Evolutionary conservation across 768 basidiomycete species (phyloP).

Genomic region (Phylloporus rhodoxanthus): DNA sequence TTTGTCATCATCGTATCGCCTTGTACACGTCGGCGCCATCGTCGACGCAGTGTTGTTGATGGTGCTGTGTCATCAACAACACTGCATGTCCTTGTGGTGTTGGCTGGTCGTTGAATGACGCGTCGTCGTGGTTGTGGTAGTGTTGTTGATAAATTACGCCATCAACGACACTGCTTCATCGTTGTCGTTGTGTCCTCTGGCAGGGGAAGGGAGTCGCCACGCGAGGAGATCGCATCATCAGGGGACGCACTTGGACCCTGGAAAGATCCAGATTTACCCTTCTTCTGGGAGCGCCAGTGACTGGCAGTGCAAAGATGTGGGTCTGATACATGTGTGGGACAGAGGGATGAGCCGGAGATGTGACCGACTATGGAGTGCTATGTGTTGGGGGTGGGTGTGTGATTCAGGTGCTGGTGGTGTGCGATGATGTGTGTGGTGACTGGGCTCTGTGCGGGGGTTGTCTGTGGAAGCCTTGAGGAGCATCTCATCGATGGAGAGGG

Average conservation of each 20-base stretch:
- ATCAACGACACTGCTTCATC: too few relatives aligned
- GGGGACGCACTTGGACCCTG: constrained; percentile 20
- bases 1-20: too few relatives aligned
- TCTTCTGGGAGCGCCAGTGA: constrained; percentile 70
- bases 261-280: constrained; percentile 40
- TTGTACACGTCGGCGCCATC: too few relatives aligned
- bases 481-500: constrained; percentile 43
- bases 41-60: too few relatives aligned
- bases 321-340: constrained; percentile 59
- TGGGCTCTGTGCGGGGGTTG: constrained; percentile 33
- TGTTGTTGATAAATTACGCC: too few relatives aligned
- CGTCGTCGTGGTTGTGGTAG: too few relatives aligned
- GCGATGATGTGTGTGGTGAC: constrained; percentile 25
- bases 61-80: too few relatives aligned
- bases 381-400: constrained; percentile 9
- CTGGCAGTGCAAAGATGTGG: constrained; percentile 67
- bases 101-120: too few relatives aligned
- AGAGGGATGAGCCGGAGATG: constrained; percentile 18
- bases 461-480: constrained; percentile 41
- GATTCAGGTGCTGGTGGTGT: constrained; percentile 30
- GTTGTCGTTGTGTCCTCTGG: too few relatives aligned
- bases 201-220: constrained; percentile 13
- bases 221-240: background rate
- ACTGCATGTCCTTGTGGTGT: too few relatives aligned
- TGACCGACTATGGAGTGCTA: constrained; percentile 20